Conservation (phyloP, 495 filamentous ascomycete genomes). For the Penicilliopsis zonata region DNA sequence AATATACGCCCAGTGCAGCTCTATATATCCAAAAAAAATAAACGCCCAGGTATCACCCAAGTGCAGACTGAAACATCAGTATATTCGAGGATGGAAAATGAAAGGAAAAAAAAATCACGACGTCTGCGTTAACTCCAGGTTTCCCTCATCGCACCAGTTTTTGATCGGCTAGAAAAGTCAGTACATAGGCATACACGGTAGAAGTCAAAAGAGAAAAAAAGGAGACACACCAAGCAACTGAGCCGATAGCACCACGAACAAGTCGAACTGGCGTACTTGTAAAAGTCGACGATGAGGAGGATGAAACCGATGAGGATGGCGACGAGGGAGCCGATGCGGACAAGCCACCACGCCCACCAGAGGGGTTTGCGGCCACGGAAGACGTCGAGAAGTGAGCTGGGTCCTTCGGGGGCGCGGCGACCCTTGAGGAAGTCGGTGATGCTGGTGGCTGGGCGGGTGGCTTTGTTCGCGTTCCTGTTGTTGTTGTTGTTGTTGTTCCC, state of each 20-base stretch:
- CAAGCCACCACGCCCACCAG: conserved; percentile 97
- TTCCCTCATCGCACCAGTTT: conserved; percentile 66
- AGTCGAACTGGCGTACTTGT: conserved; percentile 53
- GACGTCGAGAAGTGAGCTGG: conserved; percentile 43
- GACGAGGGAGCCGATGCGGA: conserved; percentile 68
- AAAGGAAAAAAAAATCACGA: background rate
- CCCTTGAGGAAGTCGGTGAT: conserved; percentile 29
- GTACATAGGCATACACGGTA: conserved; percentile 4
- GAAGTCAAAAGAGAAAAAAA: conserved; percentile 1
- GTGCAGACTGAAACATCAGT: too few relatives aligned
- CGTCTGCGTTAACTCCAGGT: conserved; percentile 13
- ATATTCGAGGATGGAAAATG: background rate
- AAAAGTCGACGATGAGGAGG: conserved; percentile 79
- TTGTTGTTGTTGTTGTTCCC: too few relatives aligned
- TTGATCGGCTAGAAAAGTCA: conserved; percentile 49
- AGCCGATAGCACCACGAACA: conserved; percentile 92
- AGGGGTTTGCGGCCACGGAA: conserved; percentile 84
- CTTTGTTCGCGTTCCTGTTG: too few relatives aligned
- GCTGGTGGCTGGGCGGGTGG: conserved; percentile 7
- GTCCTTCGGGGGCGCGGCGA: conserved; percentile 10
- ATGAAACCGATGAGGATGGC: conserved; percentile 72
- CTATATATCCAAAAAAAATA: too few relatives aligned
- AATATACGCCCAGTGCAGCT: too few relatives aligned
- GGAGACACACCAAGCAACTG: conserved; percentile 70
- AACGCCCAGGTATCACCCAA: too few relatives aligned